These are phyloP conservation scores for Boletus subparvulus DNA, from an alignment of 768 basidiomycete genomes.

Conservation along the genomic window DNA sequence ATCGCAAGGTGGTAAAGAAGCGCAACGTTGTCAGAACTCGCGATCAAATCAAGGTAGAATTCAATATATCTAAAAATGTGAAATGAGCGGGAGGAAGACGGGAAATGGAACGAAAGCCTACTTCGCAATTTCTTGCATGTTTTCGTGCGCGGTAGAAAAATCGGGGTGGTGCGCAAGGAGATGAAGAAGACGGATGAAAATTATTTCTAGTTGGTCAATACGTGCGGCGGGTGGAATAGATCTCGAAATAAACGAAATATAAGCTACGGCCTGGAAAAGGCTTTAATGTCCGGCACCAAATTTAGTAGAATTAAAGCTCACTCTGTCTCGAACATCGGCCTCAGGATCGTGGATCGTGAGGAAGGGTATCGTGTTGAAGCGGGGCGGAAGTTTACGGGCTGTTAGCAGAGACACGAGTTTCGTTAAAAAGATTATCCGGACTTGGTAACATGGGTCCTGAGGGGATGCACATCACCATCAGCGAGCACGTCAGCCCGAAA, in stretches of 20 bases:
- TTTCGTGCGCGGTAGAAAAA: slow-evolving; percentile 66
- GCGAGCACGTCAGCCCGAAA: background rate
- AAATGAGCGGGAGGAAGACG: background rate
- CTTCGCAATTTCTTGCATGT: slow-evolving; percentile 79
- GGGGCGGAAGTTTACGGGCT: slow-evolving; percentile 59
- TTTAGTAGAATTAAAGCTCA: slow-evolving; percentile 30
- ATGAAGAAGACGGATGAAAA: slow-evolving; percentile 84
- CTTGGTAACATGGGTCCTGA: slow-evolving; percentile 87
- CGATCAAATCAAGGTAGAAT: slow-evolving; percentile 80
- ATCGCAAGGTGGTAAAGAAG: slow-evolving; percentile 79
- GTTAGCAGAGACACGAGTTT: slow-evolving; percentile 72
- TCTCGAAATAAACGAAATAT: slow-evolving; percentile 49
- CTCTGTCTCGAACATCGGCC: slow-evolving; percentile 67
- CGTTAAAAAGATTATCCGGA: slow-evolving; percentile 73
- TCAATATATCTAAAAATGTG: slow-evolving; percentile 68
- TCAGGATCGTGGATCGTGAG: slow-evolving; percentile 92
- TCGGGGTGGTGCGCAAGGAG: slow-evolving; percentile 95
- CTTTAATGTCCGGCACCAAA: background rate
- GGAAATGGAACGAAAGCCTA: slow-evolving; percentile 36
- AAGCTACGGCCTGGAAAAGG: slow-evolving; percentile 51
- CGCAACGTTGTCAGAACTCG: slow-evolving; percentile 76
- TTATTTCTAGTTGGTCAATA: slow-evolving; percentile 72
- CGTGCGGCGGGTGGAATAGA: slow-evolving; percentile 51
- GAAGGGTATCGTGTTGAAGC: slow-evolving; percentile 84
- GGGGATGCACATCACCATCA: background rate